These are phyloP conservation scores for Elsinoe arachidis DNA, from an alignment of 2,329 filamentous ascomycete species.

Conservation along the genomic window DNA sequence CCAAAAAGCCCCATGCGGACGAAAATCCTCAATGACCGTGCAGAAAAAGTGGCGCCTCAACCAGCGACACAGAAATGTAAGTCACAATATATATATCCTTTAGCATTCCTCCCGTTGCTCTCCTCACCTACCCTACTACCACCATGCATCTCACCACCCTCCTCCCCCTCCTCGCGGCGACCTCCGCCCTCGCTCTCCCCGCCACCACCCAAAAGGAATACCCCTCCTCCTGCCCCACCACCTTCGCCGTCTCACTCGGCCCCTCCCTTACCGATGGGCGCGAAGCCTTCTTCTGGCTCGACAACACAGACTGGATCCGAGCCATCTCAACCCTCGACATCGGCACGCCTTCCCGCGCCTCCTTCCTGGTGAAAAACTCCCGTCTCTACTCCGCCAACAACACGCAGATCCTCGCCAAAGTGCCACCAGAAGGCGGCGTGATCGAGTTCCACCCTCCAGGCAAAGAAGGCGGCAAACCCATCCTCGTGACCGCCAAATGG, in stretches of 20 bases:
- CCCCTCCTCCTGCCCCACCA: background rate
- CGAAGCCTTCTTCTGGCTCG: background rate
- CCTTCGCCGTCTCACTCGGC: background rate
- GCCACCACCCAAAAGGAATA: background rate
- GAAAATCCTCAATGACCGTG: conserved; percentile 1
- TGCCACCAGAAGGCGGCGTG: background rate
- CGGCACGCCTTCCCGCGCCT: background rate
- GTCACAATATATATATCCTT: background rate
- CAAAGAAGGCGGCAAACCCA: background rate
- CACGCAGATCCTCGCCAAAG: conserved; percentile 9
- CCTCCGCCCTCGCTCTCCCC: background rate
- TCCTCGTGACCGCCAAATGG: background rate
- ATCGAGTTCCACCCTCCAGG: background rate
- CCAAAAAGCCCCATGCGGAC: background rate
- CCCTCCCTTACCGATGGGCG: background rate
- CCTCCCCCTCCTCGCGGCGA: background rate
- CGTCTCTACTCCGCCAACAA: conserved; percentile 2
- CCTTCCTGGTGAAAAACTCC: background rate
- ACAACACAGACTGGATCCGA: background rate
- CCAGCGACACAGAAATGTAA: background rate
- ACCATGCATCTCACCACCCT: background rate
- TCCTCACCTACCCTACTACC: too few relatives aligned
- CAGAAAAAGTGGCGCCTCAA: background rate
- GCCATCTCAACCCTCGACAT: background rate
- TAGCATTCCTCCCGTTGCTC: background rate